A percentile compares a stretch with the other conserved stretches of the same genome.
Evolutionary conservation across 176 grass and related monocot species (phyloP).

Genomic region (Aegilops bicornis): DNA sequence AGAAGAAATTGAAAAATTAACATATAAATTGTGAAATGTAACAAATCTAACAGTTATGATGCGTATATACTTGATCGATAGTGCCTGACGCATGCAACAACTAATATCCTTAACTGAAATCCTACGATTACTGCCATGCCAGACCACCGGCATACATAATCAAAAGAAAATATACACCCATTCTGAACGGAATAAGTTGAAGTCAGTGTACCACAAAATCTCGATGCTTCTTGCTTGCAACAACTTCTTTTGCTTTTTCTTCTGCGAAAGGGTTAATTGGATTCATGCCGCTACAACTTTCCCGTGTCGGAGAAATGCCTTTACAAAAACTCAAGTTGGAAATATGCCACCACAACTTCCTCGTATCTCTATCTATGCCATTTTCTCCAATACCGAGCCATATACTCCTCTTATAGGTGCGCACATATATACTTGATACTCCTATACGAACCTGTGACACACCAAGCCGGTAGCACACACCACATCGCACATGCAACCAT

Average conservation of each 20-base stretch:
- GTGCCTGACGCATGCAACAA: slow-evolving; percentile 72
- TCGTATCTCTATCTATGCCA: too few relatives aligned
- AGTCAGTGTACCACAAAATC: slow-evolving; percentile 53
- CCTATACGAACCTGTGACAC: too few relatives aligned
- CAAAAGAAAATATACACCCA: slow-evolving; percentile 7
- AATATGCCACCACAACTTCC: too few relatives aligned
- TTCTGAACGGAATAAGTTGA: slow-evolving; percentile 12
- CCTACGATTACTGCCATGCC: slow-evolving; percentile 54
- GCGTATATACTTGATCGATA: slow-evolving; percentile 66
- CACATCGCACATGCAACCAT: too few relatives aligned
- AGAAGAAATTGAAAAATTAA: too few relatives aligned
- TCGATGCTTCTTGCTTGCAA: slow-evolving; percentile 69
- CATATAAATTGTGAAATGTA: not conserved
- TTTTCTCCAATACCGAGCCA: too few relatives aligned
- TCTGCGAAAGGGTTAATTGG: not conserved
- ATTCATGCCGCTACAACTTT: too few relatives aligned
- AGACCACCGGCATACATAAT: not conserved
- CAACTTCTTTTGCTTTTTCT: slow-evolving; percentile 72
- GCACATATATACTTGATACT: too few relatives aligned
- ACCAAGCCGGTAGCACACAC: too few relatives aligned
- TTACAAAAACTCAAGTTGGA: too few relatives aligned
- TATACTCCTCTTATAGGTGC: too few relatives aligned
- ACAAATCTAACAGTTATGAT: not conserved
- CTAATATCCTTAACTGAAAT: slow-evolving; percentile 58
- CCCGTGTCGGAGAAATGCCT: too few relatives aligned